Percentiles rank a stretch among this genome's conserved stretches.
phyloP scores from a whole-genome alignment of 2,329 filamentous ascomycete genomes.

The Botrytis fragariae region DNA sequence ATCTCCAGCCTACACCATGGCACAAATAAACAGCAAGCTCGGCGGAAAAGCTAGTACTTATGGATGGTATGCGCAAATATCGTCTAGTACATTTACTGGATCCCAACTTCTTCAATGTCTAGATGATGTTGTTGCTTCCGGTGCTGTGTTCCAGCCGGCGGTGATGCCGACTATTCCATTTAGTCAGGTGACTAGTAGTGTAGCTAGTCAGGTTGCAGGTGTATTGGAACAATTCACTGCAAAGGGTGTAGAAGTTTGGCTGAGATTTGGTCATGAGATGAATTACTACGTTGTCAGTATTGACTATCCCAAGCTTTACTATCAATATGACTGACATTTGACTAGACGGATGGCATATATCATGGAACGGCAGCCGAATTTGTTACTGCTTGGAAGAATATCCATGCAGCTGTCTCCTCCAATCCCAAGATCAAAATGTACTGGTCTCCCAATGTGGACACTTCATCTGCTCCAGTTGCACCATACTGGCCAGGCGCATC shows the following conservation, averaged over 20 bases:
- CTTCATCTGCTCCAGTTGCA: neutral
- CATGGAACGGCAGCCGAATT: slow-evolving; percentile 17
- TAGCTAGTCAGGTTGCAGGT: slow-evolving; percentile 16
- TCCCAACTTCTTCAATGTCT: slow-evolving; percentile 15
- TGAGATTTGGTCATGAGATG: slow-evolving; percentile 24
- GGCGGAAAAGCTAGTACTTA: slow-evolving; percentile 19
- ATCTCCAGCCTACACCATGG: slow-evolving; percentile 21
- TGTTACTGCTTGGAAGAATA: slow-evolving; percentile 19
- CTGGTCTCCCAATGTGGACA: slow-evolving; percentile 19
- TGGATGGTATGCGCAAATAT: slow-evolving; percentile 20
- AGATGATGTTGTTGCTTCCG: slow-evolving; percentile 20
- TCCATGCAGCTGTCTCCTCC: slow-evolving; percentile 10
- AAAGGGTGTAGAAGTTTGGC: slow-evolving; percentile 20
- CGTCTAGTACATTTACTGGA: slow-evolving; percentile 10
- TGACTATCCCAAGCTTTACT: neutral
- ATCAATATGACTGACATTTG: neutral
- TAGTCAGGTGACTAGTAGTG: slow-evolving; percentile 8
- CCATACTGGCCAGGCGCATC: slow-evolving; percentile 19
- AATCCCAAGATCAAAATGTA: slow-evolving; percentile 19
- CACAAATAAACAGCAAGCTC: slow-evolving; percentile 17
- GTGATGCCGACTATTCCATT: slow-evolving; percentile 22
- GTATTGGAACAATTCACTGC: slow-evolving; percentile 19
- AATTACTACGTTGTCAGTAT: slow-evolving; percentile 21
- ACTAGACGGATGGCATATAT: slow-evolving; percentile 14
- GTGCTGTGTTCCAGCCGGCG: slow-evolving; percentile 21